Evolutionary conservation across 257 asterid species (phyloP), one percentile per base, ranked within the genome.

Genomic region (Solanum tarijense): DNA sequence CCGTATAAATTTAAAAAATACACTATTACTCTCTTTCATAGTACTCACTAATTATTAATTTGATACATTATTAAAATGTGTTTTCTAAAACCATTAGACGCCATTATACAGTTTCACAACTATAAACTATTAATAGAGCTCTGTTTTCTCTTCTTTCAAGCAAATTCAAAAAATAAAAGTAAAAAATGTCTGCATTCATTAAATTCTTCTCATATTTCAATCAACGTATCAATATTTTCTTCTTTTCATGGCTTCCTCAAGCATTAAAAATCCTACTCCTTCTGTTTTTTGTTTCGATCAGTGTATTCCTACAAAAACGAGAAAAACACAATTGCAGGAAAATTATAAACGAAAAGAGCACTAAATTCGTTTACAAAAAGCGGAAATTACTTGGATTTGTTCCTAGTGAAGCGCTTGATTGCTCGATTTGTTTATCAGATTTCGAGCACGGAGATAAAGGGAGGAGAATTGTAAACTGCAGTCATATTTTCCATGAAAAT

Each of bases 221-320:
- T 20, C 82, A 87, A 88, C 74, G 62, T 11, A 58, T 92, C 10
- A 83, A 90, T 16, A 39, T 29, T 9, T 89, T 86, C 84, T 88
- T 88, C 90, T 88, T 84, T 35, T 71, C 35, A 18, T 62, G 89
- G 35, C 90, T 95, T 13, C 98, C 95, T 20, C 92, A 92, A 39
- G 21, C 88, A 7, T 74, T 93, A 84, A 87, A 91, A 27, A 52
- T 94, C 8, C 34, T 90, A 52, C 12, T 93, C 1, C 74, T 94
- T 32, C 29, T 89, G 85, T 5, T 82, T 5, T 83, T 84, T 39
- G 83, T 92, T 31, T 9, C 88, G 23, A 73, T 88, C 86, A 90
- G 65, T 38, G 83, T 87, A 23, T 91, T 86, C 8, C 55, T 25
- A 34, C 89, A 66, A 3, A 23, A 82, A 36, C 34, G 60, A 7